These are phyloP conservation scores for Pseudogymnoascus verrucosus DNA, from an alignment of 2,329 filamentous ascomycete genomes.

Conservation along the genomic window DNA sequence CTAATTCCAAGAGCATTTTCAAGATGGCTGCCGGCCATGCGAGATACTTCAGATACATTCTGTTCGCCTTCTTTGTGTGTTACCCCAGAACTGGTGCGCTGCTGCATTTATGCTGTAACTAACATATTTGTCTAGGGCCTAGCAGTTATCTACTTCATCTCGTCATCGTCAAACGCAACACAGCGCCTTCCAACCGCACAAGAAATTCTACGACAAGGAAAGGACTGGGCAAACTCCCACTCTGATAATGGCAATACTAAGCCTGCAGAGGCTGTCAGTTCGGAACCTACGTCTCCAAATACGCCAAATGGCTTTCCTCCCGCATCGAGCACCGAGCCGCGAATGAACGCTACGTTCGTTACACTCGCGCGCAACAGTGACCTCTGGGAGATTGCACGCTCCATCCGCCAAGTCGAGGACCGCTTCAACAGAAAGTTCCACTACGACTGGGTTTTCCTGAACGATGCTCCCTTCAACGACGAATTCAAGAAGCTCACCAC, in stretches of 20 bases:
- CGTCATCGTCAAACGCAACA: constrained; percentile 43
- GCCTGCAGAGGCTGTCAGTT: not conserved
- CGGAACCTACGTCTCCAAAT: constrained; percentile 21
- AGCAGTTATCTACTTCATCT: constrained; percentile 75
- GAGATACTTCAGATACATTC: constrained; percentile 68
- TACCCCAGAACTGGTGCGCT: not conserved
- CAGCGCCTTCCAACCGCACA: constrained; percentile 29
- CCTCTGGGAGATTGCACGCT: constrained; percentile 92
- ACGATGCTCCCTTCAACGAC: constrained; percentile 89
- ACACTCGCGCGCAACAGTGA: constrained; percentile 89
- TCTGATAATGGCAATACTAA: not conserved
- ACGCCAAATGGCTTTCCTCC: constrained; percentile 28
- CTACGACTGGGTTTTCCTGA: constrained; percentile 99
- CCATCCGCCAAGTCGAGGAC: constrained; percentile 93
- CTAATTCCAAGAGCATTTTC: not conserved
- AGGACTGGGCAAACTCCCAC: constrained; percentile 14
- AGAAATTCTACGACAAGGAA: constrained; percentile 21
- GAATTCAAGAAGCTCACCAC: constrained; percentile 88
- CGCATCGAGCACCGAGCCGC: constrained; percentile 53
- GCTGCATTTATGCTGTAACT: constrained; percentile 1
- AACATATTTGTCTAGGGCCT: constrained; percentile 40
- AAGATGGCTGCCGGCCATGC: constrained; percentile 32
- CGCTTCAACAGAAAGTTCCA: constrained; percentile 95
- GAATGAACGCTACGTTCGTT: constrained; percentile 96
- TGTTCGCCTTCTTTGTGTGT: constrained; percentile 78